Conservation (phyloP, 306 rosid genomes). For the Quercus bicolor region DNA sequence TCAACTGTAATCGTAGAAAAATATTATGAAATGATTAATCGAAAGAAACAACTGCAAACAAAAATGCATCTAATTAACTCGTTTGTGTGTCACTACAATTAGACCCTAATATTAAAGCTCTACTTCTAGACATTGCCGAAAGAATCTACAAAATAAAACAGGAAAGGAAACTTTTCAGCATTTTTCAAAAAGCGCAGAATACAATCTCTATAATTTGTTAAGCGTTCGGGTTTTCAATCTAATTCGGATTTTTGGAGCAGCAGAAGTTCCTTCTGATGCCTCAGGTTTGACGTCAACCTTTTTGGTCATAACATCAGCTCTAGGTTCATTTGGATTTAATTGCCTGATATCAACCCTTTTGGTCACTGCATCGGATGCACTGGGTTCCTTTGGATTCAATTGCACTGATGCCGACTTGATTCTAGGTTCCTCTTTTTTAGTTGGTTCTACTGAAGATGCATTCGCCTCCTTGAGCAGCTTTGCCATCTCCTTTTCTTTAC, state of each 20-base stretch:
- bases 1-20: neutral
- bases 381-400: conserved; percentile 49
- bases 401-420: conserved; percentile 24
- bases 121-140: neutral
- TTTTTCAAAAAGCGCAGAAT: neutral
- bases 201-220: conserved; percentile 37
- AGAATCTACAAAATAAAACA: neutral
- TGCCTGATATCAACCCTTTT: conserved; percentile 23
- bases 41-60: neutral
- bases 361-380: conserved; percentile 39
- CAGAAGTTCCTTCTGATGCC: conserved; percentile 56
- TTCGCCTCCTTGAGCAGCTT: conserved; percentile 45
- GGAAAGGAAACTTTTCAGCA: no score
- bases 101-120: neutral
- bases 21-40: neutral
- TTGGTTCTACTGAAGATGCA: conserved; percentile 32
- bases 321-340: conserved; percentile 45
- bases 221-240: conserved; percentile 61
- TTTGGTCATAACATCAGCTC: conserved; percentile 37
- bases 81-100: neutral
- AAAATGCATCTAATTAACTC: neutral
- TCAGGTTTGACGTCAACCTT: conserved; percentile 40
- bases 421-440: conserved; percentile 44
- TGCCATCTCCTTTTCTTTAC: conserved; percentile 65
- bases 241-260: conserved; percentile 71